A percentile compares a stretch with the other conserved stretches of the same genome.
These are phyloP conservation scores for Fragaria nilgerrensis DNA, from an alignment of 306 rosid species.

Conservation along the genomic window DNA sequence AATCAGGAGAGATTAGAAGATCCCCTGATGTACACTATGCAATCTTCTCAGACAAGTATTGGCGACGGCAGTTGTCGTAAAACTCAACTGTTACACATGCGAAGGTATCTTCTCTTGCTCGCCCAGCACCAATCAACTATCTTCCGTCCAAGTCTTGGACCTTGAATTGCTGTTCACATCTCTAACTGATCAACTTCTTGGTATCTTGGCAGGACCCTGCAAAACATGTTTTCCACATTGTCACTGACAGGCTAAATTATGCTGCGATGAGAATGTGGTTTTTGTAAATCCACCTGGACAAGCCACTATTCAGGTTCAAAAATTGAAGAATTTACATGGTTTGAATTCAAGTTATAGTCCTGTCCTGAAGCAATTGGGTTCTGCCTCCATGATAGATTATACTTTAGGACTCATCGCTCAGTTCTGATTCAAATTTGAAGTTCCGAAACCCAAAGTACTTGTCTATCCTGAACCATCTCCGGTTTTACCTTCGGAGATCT, in stretches of 20 bases:
- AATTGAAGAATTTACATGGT: conserved; percentile 91
- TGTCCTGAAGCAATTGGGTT: conserved; percentile 87
- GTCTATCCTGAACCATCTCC: conserved; percentile 94
- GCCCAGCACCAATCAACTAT: neutral
- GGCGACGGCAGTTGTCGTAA: conserved; percentile 89
- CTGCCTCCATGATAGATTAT: conserved; percentile 86
- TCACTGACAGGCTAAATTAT: conserved; percentile 86
- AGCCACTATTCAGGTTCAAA: conserved; percentile 83
- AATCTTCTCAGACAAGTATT: conserved; percentile 87
- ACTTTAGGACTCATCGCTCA: conserved; percentile 80
- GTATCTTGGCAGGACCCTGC: conserved; percentile 61
- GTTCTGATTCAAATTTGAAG: conserved; percentile 84
- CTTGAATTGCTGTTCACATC: conserved; percentile 24
- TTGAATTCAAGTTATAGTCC: conserved; percentile 97
- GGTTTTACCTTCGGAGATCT: conserved; percentile 94
- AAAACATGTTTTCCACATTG: conserved; percentile 89
- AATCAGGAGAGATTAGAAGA: conserved; percentile 80
- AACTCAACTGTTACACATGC: conserved; percentile 78
- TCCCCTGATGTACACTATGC: conserved; percentile 73
- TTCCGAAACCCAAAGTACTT: conserved; percentile 90
- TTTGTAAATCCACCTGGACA: conserved; percentile 74
- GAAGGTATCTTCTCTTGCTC: conserved; percentile 47
- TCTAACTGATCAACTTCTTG: conserved; percentile 18
- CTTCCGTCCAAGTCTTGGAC: conserved; percentile 11
- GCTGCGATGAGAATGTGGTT: conserved; percentile 99